Conservation (phyloP, 2,329 filamentous ascomycete genomes). For the Scytalidium sp. region DNA sequence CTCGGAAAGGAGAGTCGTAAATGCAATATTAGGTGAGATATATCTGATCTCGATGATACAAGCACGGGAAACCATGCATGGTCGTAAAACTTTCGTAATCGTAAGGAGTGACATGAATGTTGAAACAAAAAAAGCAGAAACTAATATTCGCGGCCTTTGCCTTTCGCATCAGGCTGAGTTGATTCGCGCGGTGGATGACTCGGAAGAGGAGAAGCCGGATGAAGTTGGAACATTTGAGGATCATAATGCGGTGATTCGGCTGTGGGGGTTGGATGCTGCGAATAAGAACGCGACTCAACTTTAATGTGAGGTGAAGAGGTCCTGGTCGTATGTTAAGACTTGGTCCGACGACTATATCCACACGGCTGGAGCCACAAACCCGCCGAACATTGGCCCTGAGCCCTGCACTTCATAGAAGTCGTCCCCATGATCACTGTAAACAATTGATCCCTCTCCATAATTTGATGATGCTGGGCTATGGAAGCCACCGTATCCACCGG, state of each 20-base stretch:
- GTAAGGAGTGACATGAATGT: background rate
- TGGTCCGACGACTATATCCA: conserved; percentile 31
- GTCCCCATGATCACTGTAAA: conserved; percentile 62
- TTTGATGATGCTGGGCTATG: conserved; percentile 61
- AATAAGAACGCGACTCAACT: conserved; percentile 17
- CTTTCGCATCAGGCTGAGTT: conserved; percentile 22
- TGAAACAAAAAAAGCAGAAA: conserved; percentile 7
- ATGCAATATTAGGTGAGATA: conserved; percentile 16
- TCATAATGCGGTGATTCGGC: conserved; percentile 19
- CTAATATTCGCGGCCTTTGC: conserved; percentile 28
- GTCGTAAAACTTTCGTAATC: conserved; percentile 16
- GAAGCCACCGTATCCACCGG: conserved; percentile 49
- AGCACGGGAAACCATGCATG: conserved; percentile 1
- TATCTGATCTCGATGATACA: conserved; percentile 13
- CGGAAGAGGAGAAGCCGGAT: conserved; percentile 13
- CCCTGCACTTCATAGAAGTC: conserved; percentile 31
- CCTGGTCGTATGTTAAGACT: conserved; percentile 31
- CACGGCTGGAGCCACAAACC: conserved; percentile 33
- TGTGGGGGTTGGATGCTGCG: conserved; percentile 15
- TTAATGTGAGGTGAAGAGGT: conserved; percentile 22
- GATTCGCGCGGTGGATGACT: conserved; percentile 22
- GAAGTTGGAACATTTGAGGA: conserved; percentile 14
- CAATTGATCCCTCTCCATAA: conserved; percentile 56
- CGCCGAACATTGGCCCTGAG: conserved; percentile 27
- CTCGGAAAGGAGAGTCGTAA: conserved; percentile 16